Base-by-base conservation (phyloP, 192 early-diverging fungal species). In the Geranomyces michiganensis region DNA sequence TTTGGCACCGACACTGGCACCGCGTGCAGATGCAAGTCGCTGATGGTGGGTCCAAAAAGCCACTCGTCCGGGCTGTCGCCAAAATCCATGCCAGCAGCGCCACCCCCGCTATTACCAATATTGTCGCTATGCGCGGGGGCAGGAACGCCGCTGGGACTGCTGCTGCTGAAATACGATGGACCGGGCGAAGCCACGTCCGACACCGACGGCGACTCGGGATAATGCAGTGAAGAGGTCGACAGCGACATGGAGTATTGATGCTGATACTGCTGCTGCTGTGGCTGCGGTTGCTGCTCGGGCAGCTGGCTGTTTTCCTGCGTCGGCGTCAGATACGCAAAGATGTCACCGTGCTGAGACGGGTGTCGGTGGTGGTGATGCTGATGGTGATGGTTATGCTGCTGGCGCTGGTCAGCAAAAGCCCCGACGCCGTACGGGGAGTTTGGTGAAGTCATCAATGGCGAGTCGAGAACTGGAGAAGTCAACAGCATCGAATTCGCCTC, bases 391-490 rank as follows among this genome's bases (percentile, higher is more conserved):
- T 4, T 3, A 4, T 24, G 51, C 7, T 53, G 24, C 15, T n/a
- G 51, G 51, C 17, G 24, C 51, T 53, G 51, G 51, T 53, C 51
- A 53, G 51, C n/a, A 24, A 53, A 26, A 53, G n/a, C n/a, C n/a
- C n/a, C 17, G 51, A n/a, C 17, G 4, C 51, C 51, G 51, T 53
- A 53, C 15, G 24, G 19, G 4, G 51, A 53, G 15, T 53, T 26
- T 4, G 51, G 51, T 15, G 51, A 53, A 24, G 51, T 53, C 36
- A 41, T 41, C 36, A 41, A 7, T 15, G 51, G 51, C 51, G 51
- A 53, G n/a, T 7, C 24, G n/a, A 53, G 51, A 15, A 53, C 51
- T 17, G 51, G 51, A 8, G 51, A 8, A 53, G 15, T 53, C n/a
- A 53, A 17, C 51, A 3, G 19, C 51, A 53, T 24, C 6, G 24